These are phyloP conservation scores for Juglanconis juglandina DNA, from an alignment of 2,329 filamentous ascomycete species.

Conservation along the genomic window DNA sequence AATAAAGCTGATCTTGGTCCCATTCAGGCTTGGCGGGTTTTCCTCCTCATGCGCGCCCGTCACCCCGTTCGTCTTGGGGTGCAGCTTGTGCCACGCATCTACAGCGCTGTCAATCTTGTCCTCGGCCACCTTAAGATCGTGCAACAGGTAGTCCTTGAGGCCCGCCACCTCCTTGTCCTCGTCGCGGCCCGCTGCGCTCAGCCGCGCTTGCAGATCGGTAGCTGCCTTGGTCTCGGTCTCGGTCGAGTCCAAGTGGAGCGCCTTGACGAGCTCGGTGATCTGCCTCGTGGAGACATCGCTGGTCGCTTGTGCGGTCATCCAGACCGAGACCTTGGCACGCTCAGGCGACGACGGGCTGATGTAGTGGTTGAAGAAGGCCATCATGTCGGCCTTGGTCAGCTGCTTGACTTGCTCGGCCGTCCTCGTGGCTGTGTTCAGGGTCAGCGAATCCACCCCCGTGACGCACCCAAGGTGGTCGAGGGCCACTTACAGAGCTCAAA, in stretches of 20 bases:
- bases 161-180: conserved; percentile 47
- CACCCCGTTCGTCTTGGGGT: conserved; percentile 31
- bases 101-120: conserved; percentile 45
- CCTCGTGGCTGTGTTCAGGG: conserved; percentile 1
- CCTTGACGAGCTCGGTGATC: conserved; percentile 37
- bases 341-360: conserved; percentile 70
- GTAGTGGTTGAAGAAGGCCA: conserved; percentile 72
- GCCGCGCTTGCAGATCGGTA: conserved; percentile 31
- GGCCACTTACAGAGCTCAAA: conserved; percentile 71
- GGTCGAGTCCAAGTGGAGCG: conserved; percentile 31
- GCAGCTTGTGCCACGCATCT: conserved; percentile 34
- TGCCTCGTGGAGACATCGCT: conserved; percentile 42
- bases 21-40: conserved; percentile 40
- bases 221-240: conserved; percentile 28
- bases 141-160: conserved; percentile 48
- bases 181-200: conserved; percentile 37
- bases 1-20: conserved; percentile 59
- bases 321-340: conserved; percentile 80
- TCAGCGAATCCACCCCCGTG: neutral
- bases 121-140: conserved; percentile 44
- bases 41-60: conserved; percentile 29
- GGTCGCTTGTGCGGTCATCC: conserved; percentile 71
- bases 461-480: neutral
- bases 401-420: conserved; percentile 65
- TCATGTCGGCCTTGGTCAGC: conserved; percentile 75